Conservation (phyloP, 371 early-diverging fungal genomes). For the Blastocladiella emersonii region DNA sequence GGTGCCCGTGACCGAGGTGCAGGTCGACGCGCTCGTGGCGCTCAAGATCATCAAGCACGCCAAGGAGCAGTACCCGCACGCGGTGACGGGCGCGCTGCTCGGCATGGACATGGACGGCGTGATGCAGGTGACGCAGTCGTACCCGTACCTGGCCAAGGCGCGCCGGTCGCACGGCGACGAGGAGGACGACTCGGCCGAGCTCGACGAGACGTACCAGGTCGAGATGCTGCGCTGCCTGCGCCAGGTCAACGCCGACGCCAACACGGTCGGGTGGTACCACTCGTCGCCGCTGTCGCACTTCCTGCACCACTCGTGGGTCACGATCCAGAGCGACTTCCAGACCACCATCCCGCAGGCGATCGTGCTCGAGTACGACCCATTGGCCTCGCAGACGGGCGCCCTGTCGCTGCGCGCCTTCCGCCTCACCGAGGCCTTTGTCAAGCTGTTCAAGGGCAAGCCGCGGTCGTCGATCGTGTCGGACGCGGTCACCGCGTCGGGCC, state of each 20-base stretch:
- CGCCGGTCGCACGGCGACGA: slow-evolving; percentile 17
- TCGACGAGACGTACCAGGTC: slow-evolving; percentile 64
- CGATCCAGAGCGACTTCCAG: slow-evolving; percentile 81
- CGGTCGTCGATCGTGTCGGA: not conserved
- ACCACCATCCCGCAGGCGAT: slow-evolving; percentile 70
- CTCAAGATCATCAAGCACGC: slow-evolving; percentile 93
- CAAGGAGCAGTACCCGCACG: slow-evolving; percentile 57
- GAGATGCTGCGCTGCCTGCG: slow-evolving; percentile 86
- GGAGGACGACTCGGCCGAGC: slow-evolving; percentile 9
- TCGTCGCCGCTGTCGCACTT: slow-evolving; percentile 76
- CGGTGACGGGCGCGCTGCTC: slow-evolving; percentile 69
- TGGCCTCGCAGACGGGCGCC: slow-evolving; percentile 30
- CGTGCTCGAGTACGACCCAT: slow-evolving; percentile 59
- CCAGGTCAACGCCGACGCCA: slow-evolving; percentile 86
- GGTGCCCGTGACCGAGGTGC: not conserved
- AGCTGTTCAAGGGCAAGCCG: slow-evolving; percentile 52
- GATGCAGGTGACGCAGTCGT: slow-evolving; percentile 81
- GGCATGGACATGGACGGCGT: slow-evolving; percentile 58
- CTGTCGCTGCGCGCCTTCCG: slow-evolving; percentile 77
- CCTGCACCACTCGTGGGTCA: slow-evolving; percentile 77
- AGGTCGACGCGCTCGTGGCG: slow-evolving; percentile 30
- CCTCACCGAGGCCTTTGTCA: slow-evolving; percentile 70
- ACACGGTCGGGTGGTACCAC: slow-evolving; percentile 95
- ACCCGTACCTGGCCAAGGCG: slow-evolving; percentile 58
- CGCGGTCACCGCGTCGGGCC: slow-evolving; percentile 48